Base-by-base conservation (phyloP, 441 rosid genomes). In the Syzygium malaccense region DNA sequence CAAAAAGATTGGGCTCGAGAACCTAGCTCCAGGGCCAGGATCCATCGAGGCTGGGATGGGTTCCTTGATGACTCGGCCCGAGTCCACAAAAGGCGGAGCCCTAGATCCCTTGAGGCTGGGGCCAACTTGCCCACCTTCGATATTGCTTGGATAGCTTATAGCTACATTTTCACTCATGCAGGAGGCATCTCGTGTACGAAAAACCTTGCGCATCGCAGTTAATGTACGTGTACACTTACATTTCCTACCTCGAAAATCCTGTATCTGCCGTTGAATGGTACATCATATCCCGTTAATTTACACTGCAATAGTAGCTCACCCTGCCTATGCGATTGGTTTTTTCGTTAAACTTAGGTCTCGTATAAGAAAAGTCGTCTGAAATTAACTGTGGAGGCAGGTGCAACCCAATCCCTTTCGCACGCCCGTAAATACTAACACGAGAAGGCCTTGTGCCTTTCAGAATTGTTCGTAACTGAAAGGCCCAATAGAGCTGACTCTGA, bases 81-180 rank as follows among this genome's bases (percentile, higher is more conserved):
- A 19, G 49, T 20, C 9, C 49, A 71, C 14, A 14, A 14, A 20
- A 11, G 83, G 15, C 7, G 0, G 3, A 23, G 17, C n/a, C 14
- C 14, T n/a, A 45, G 3, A 25, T 23, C 0, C 51, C n/a, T 23
- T 0, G 8, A 12, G 28, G 51, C 5, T 4, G 0, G 0, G 48
- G 48, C 5, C n/a, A 12, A 37, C n/a, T 37, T 37, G 51, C n/a
- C 83, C n/a, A 6, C 17, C 51, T 33, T 75, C 3, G 0, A 37
- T 41, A 6, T 75, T 20, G 15, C 51, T 75, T 20, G 80, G 80
- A 37, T 37, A 71, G n/a, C 80, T 71, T 12, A 37, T 71, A 8
- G 0, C 15, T 71, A 20, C 28, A 20, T 5, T 37, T 71, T 71
- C 49, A 3, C 80, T 20, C 17, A 20, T 20, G 80, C 0, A 3